These are phyloP conservation scores for Nitzschia sp. DNA, from an alignment of 108 stramenopile species.

Conservation along the genomic window DNA sequence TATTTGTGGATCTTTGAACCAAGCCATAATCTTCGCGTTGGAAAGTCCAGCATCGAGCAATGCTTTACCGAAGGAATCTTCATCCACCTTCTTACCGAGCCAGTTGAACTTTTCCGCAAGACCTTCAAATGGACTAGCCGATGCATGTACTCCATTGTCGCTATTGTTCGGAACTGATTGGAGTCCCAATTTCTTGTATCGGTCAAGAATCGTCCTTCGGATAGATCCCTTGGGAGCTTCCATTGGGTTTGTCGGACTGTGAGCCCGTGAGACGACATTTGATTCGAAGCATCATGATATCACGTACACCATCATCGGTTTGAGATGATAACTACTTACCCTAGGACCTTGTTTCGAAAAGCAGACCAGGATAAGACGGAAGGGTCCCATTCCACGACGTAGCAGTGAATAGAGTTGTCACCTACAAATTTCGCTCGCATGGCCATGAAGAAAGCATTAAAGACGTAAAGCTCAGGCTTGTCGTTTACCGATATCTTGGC, in stretches of 20 bases:
- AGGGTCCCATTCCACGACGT: slow-evolving; percentile 87
- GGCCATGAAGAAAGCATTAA: slow-evolving; percentile 92
- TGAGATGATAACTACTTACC: no score
- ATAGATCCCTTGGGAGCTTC: slow-evolving; percentile 78
- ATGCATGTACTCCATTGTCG: slow-evolving; percentile 94
- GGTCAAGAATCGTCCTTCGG: slow-evolving; percentile 70
- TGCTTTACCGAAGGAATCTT: slow-evolving; percentile 78
- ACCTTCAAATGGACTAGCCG: slow-evolving; percentile 92
- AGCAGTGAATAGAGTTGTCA: slow-evolving; percentile 80
- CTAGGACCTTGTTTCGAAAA: slow-evolving; percentile 82
- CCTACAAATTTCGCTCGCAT: slow-evolving; percentile 89
- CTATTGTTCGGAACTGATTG: slow-evolving; percentile 74
- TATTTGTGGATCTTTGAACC: slow-evolving; percentile 85
- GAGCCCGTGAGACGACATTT: neutral
- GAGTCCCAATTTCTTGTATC: slow-evolving; percentile 74
- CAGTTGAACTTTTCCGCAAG: slow-evolving; percentile 89
- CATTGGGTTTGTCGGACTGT: slow-evolving; percentile 73
- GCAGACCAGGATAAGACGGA: slow-evolving; percentile 73
- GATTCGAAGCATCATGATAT: no score
- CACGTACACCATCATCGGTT: no score
- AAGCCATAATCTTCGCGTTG: slow-evolving; percentile 64
- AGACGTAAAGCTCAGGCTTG: slow-evolving; percentile 73
- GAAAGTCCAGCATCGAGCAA: slow-evolving; percentile 70
- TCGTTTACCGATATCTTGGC: slow-evolving; percentile 50
- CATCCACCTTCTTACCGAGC: slow-evolving; percentile 61